Base-by-base conservation (phyloP, 352 stramenopile genomes). In the Phytophthora syringae region DNA sequence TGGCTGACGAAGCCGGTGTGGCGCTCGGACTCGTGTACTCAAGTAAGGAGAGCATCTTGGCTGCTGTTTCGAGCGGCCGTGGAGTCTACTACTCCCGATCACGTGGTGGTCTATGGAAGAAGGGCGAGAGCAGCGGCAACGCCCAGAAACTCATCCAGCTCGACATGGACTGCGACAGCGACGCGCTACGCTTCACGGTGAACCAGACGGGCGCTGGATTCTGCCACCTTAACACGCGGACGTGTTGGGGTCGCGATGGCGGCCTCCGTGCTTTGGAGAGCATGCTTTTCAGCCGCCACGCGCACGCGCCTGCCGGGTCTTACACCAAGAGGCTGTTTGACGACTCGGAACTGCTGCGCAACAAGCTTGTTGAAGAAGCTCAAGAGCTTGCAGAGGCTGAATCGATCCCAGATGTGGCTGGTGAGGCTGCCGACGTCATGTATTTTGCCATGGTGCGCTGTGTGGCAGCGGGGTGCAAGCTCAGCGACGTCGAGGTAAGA, bases 271-370 rank as follows among this genome's bases (percentile, higher is more conserved):
- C 97, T 56, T 82, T 99, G n/a, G 86, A 99, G 70, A 64, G 64
- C 25, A 95, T 94, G 51, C 76, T 99, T 10, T 69, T 87, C 45
- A 89, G 92, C 52, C 88, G 97, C 27, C 71, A 97, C 15, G 60
- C 77, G n/a, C 74, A 95, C 30, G 95, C 95, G 6, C 95, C 95
- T 0, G 80, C 85, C n/a, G 96, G 95, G 42, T 98, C 93, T 18
- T 99, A 99, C 67, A 99, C 96, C 2, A 98, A 98, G 82, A 81
- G 95, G 9, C 74, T 99, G 20, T 98, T 99, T 79, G 82, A 98
- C 40, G 95, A 98, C 72, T 72, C 80, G 0, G 74, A 84, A 55
- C 70, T 99, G 62, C 77, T 99, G 52, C 88, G 94, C 20, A 95
- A 98, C 71, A 99, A 99, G 78, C 81, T 99, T 21, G 94, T 99